These are phyloP conservation scores for Paecilomyces niveus DNA, from an alignment of 2,329 filamentous ascomycete genomes.

Conservation along the genomic window DNA sequence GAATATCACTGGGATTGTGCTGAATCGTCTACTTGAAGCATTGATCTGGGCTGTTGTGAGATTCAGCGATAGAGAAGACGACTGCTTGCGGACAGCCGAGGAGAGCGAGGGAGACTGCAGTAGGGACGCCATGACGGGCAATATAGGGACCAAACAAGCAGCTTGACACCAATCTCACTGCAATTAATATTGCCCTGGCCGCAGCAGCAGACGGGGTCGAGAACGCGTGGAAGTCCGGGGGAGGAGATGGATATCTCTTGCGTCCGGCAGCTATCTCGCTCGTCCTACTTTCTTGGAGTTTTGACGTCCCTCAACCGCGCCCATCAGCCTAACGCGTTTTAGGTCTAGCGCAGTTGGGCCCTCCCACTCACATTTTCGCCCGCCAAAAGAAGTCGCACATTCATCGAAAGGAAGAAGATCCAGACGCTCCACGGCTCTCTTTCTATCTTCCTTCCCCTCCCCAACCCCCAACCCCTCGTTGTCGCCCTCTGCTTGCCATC, in stretches of 20 bases:
- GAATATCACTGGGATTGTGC: not conserved
- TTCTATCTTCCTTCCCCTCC: slow-evolving; percentile 9
- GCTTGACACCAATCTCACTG: not conserved
- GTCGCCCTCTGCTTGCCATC: slow-evolving; percentile 3
- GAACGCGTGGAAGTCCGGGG: not conserved
- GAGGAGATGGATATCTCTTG: not conserved
- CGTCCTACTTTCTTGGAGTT: not conserved
- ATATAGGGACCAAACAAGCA: not conserved
- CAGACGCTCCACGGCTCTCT: slow-evolving; percentile 8
- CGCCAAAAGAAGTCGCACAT: slow-evolving; percentile 21
- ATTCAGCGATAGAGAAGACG: slow-evolving; percentile 15
- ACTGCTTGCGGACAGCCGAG: slow-evolving; percentile 29
- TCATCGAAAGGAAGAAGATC: slow-evolving; percentile 3
- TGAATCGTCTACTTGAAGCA: not conserved
- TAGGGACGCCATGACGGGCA: not conserved
- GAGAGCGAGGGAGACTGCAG: slow-evolving; percentile 19
- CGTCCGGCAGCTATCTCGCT: not conserved
- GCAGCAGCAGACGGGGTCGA: not conserved
- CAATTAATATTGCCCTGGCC: not conserved
- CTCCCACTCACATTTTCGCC: slow-evolving; percentile 26
- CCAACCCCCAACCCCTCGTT: slow-evolving; percentile 7
- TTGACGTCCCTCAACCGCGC: not conserved
- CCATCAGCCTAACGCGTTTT: slow-evolving; percentile 14
- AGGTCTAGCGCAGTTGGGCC: slow-evolving; percentile 24
- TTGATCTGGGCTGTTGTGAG: not conserved